Conservation (phyloP, 1,284 basidiomycete species). For the Caloboletus inedulis region DNA sequence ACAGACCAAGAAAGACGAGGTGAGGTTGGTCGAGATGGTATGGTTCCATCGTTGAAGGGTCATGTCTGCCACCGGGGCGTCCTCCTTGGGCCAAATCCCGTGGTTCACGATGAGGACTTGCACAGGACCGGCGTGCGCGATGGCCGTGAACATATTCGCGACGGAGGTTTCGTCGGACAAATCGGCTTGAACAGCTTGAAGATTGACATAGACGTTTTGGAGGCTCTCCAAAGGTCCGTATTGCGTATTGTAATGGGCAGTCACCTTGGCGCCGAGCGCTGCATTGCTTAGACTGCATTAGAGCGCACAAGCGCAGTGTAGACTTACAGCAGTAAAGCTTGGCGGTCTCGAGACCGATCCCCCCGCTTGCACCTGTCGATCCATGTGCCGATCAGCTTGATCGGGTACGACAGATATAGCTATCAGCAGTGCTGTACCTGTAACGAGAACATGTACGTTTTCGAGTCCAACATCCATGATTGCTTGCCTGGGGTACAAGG, state of each 20-base stretch:
- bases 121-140: slow-evolving; percentile 42
- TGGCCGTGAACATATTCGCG: slow-evolving; percentile 39
- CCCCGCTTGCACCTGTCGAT: slow-evolving; percentile 58
- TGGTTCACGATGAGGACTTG: slow-evolving; percentile 67
- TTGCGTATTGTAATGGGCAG: slow-evolving; percentile 69
- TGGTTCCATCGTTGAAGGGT: slow-evolving; percentile 61
- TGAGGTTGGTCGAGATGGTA: slow-evolving; percentile 64
- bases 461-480: slow-evolving; percentile 39
- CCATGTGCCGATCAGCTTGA: neutral
- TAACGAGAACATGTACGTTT: slow-evolving; percentile 40
- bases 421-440: slow-evolving; percentile 27
- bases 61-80: slow-evolving; percentile 57
- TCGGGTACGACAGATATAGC: neutral
- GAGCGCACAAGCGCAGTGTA: neutral
- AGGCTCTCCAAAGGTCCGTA: slow-evolving; percentile 45
- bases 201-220: slow-evolving; percentile 33
- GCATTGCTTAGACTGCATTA: neutral
- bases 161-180: slow-evolving; percentile 57
- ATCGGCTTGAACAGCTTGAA: slow-evolving; percentile 53
- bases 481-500: neutral
- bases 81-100: slow-evolving; percentile 48
- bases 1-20: slow-evolving; percentile 64
- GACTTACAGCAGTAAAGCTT: slow-evolving; percentile 50
- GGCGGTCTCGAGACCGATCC: slow-evolving; percentile 60
- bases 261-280: slow-evolving; percentile 70